These are phyloP conservation scores for Lactarius sanguifluus DNA, from an alignment of 768 basidiomycete genomes.

Conservation along the genomic window DNA sequence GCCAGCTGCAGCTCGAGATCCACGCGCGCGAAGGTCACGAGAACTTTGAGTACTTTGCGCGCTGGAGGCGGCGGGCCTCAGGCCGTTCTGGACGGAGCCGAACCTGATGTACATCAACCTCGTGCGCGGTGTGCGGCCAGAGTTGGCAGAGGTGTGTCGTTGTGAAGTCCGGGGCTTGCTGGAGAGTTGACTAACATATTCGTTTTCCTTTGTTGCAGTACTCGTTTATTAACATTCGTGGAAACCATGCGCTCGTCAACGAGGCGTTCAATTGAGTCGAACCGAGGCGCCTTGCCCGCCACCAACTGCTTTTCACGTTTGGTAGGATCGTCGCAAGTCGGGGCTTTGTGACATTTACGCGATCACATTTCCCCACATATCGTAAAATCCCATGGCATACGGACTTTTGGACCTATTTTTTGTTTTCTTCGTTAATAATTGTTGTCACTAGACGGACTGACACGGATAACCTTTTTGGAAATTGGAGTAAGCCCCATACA, in stretches of 20 bases:
- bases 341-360: background rate
- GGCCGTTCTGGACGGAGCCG: conserved; percentile 69
- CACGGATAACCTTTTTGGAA: too few species aligned
- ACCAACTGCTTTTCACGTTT: too few species aligned
- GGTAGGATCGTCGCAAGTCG: background rate
- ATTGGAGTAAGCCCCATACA: too few species aligned
- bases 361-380: background rate
- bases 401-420: background rate
- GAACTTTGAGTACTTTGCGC: conserved; percentile 51
- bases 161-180: too few species aligned
- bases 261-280: conserved; percentile 9
- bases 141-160: conserved; percentile 41
- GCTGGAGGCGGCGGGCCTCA: conserved; percentile 61
- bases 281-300: background rate
- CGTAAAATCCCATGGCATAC: background rate
- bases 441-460: background rate
- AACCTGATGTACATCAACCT: conserved; percentile 49
- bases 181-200: too few species aligned
- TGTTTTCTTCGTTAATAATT: background rate
- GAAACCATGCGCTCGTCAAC: conserved; percentile 26
- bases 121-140: conserved; percentile 39
- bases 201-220: too few species aligned
- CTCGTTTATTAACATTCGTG: conserved; percentile 38
- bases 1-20: conserved; percentile 72
- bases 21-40: too few species aligned